Base-by-base conservation (phyloP, 2,329 filamentous ascomycete genomes). In the Diplocarpon rosae region DNA sequence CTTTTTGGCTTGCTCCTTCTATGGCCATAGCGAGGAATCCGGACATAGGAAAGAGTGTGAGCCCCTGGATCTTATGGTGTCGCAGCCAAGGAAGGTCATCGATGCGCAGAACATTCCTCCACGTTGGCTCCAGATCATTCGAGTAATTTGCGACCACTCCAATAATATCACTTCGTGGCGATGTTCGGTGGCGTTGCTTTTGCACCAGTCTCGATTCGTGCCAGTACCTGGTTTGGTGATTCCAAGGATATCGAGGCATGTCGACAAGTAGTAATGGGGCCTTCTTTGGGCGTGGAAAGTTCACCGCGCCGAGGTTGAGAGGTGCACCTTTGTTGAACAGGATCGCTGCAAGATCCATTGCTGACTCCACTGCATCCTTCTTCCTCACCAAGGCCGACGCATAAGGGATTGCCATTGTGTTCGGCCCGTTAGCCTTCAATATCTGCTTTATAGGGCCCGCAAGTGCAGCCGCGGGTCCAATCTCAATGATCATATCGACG, bases 161-260 rank as follows among this genome's bases (percentile, higher is more conserved):
- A 16, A 76, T 67, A 2, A 76, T 63, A 48, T 77, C 73, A 32
- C 69, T 66, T 16, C 71, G 65, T 1, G 66, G 65, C 37, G 64
- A 63, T 27, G 65, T 58, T 13, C 70, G 64, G 28, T 48, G 61
- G 15, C 69, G 64, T 45, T 69, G 66, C 2, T 53, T 53, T 31
- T 48, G 44, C 12, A 47, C 50, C n/a, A 53, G 37, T 9, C 54
- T 50, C 6, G 48, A 42, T 36, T 77, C 73, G 47, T 72, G 66
- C 73, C 73, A 76, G 54, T 75, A 73, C 1, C 56, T 60, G 20
- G 66, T 70, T 20, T 62, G 58, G 46, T 76, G 73, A 27, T 76
- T 73, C 72, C 73, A 77, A 2, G 69, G 65, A 47, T 76, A 76
- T 1, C 65, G 62, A 1, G 74, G 73, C 28, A 77, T 56, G 34